A percentile compares a stretch with the other conserved stretches of the same genome.
Evolutionary conservation across 176 grass and related monocot genomes (phyloP).

Genomic region (Oryza australiensis): DNA sequence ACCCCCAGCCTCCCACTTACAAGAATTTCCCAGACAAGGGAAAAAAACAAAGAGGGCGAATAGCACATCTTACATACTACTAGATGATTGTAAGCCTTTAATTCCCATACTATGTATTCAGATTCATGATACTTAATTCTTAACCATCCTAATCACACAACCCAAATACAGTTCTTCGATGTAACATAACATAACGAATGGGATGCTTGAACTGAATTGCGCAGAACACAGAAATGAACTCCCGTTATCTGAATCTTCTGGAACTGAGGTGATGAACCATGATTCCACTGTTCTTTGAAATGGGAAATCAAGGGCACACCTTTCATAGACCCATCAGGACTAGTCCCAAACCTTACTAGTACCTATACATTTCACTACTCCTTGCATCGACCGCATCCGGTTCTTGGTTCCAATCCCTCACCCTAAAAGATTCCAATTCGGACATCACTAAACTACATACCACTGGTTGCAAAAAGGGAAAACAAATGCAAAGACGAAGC

Average conservation of each 20-base stretch:
- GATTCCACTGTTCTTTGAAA: not conserved
- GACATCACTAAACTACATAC: not conserved
- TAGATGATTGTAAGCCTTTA: not conserved
- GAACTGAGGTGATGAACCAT: not conserved
- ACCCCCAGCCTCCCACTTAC: not conserved
- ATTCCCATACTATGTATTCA: not conserved
- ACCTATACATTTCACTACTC: not conserved
- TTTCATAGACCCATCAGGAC: not conserved
- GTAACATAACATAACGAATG: not conserved
- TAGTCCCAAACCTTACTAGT: not conserved
- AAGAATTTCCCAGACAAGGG: not conserved
- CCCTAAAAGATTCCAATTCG: no score
- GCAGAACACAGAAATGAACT: not conserved
- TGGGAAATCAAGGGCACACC: not conserved
- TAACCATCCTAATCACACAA: not conserved
- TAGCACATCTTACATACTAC: not conserved
- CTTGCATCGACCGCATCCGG: not conserved
- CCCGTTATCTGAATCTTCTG: not conserved
- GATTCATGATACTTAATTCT: not conserved
- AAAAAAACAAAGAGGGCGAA: not conserved
- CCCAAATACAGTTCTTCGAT: not conserved
- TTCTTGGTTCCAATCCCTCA: not conserved
- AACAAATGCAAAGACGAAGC: not conserved
- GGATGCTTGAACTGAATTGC: not conserved
- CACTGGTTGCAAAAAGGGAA: not conserved